Conservation (phyloP, 148 eudicot genomes). For the Chenopodium album region DNA sequence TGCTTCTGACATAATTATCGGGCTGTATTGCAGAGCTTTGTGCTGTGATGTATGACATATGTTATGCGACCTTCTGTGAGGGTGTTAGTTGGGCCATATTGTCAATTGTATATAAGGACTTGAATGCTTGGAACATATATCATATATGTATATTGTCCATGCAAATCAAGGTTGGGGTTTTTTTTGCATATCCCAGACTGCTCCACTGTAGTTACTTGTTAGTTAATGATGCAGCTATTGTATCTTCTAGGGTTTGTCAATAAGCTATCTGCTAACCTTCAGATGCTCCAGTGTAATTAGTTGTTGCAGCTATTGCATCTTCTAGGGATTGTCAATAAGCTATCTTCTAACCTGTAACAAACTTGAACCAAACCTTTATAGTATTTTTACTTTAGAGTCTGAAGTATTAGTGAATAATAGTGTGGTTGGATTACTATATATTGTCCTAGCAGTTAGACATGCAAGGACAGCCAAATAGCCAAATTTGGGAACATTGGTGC, state of each 20-base stretch:
- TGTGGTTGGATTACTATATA: not conserved
- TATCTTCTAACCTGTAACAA: too few species aligned
- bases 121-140: not conserved
- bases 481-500: not conserved
- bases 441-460: not conserved
- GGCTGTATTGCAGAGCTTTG: not conserved
- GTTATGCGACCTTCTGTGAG: not conserved
- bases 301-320: too few species aligned
- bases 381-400: too few species aligned
- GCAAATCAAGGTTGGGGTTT: not conserved
- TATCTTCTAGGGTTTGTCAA: too few species aligned
- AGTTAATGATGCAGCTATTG: too few species aligned
- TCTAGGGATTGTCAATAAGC: too few species aligned
- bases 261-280: too few species aligned
- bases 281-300: too few species aligned
- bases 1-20: not conserved
- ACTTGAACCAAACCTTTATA: too few species aligned
- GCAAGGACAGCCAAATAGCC: not conserved
- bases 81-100: not conserved
- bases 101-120: not conserved
- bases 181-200: too few species aligned
- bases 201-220: too few species aligned
- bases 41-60: not conserved
- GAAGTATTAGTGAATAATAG: not conserved
- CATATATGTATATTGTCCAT: not conserved